Percentiles rank a stretch among this genome's conserved stretches.
These are phyloP conservation scores for Narthecium ossifragum DNA, from an alignment of 106 monocot species.

Conservation along the genomic window DNA sequence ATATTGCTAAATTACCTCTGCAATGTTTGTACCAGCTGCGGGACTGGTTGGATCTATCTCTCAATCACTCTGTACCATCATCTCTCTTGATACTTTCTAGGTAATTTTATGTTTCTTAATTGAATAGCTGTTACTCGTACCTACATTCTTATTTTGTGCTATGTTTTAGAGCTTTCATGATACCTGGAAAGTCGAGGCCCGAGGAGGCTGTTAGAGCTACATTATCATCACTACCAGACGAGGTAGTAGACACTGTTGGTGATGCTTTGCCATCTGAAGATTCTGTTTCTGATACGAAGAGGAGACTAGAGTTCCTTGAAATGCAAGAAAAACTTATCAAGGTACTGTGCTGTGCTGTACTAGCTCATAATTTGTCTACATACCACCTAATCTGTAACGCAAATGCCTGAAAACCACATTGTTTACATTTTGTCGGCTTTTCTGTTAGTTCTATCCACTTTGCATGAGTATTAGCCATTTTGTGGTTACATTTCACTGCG, in stretches of 20 bases:
- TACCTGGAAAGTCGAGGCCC: constrained; percentile 88
- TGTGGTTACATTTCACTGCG: too few species aligned
- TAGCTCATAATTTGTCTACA: neutral
- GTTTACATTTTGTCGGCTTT: too few species aligned
- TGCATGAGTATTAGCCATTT: too few species aligned
- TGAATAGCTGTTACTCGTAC: neutral
- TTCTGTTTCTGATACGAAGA: constrained; percentile 91
- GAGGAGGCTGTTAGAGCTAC: constrained; percentile 97
- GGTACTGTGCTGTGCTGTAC: constrained; percentile 18
- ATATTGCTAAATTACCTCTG: neutral
- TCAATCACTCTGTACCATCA: constrained; percentile 81
- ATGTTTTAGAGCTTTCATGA: constrained; percentile 63
- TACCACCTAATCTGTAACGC: neutral
- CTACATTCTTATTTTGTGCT: constrained; percentile 7
- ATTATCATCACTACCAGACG: constrained; percentile 91
- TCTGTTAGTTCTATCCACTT: too few species aligned
- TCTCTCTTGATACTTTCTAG: constrained; percentile 95
- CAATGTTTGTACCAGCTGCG: constrained; percentile 49
- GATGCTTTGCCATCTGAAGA: constrained; percentile 91
- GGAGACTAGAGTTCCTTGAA: constrained; percentile 91
- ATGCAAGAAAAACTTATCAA: constrained; percentile 99
- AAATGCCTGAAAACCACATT: too few species aligned
- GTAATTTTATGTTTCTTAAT: constrained; percentile 21
- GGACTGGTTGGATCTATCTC: constrained; percentile 94
- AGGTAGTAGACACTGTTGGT: constrained; percentile 97